A percentile compares a stretch with the other conserved stretches of the same genome.
These are phyloP conservation scores for Helichrysum umbraculigerum DNA, from an alignment of 129 eudicot species.

Conservation along the genomic window DNA sequence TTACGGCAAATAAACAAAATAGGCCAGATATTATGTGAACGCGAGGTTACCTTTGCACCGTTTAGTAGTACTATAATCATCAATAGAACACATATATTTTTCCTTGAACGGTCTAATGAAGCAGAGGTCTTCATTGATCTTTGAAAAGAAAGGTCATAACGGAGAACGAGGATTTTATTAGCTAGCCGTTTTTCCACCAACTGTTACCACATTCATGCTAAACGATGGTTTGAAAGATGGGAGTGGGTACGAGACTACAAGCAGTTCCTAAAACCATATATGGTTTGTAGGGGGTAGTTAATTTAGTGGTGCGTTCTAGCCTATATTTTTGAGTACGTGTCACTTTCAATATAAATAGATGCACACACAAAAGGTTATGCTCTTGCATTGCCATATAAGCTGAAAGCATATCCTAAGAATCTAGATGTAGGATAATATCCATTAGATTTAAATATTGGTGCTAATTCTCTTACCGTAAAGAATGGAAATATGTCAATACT, in stretches of 20 bases:
- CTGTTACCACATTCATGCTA: neutral
- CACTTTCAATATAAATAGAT: neutral
- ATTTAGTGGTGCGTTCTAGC: neutral
- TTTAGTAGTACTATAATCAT: neutral
- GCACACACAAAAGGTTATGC: neutral
- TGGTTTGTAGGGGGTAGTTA: neutral
- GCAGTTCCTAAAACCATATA: neutral
- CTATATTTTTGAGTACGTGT: neutral
- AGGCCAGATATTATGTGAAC: neutral
- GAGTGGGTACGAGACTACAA: neutral
- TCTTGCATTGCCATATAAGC: neutral
- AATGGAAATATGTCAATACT: slow-evolving; percentile 4
- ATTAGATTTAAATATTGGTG: neutral
- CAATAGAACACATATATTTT: neutral
- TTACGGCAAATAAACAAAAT: neutral
- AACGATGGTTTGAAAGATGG: no score
- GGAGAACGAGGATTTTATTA: neutral
- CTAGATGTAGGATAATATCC: neutral
- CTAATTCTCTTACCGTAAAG: neutral
- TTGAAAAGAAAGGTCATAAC: neutral
- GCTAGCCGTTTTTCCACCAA: neutral
- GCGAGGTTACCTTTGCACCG: neutral
- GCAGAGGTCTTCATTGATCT: neutral
- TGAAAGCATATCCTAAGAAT: neutral
- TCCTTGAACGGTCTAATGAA: neutral